Percentiles rank a stretch among this genome's conserved stretches.
These are phyloP conservation scores for Penicillium sp. DNA, from an alignment of 2,329 filamentous ascomycete genomes.

Conservation along the genomic window DNA sequence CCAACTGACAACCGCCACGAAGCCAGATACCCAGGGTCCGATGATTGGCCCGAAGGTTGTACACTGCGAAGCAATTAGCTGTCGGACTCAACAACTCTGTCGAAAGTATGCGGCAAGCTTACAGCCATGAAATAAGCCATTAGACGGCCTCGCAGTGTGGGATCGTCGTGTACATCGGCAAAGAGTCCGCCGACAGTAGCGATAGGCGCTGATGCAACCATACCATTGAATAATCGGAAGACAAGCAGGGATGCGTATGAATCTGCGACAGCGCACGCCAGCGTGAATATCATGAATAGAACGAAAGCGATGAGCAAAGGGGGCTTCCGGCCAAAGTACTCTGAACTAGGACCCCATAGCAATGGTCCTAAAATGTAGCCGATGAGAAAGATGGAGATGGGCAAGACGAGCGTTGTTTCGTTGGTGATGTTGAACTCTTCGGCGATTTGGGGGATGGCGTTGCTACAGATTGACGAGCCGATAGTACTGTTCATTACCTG, in stretches of 20 bases:
- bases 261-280: slow-evolving; percentile 39
- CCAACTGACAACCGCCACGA: slow-evolving; percentile 38
- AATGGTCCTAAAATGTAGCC: slow-evolving; percentile 39
- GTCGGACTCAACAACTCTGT: neutral
- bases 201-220: slow-evolving; percentile 39
- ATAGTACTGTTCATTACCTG: slow-evolving; percentile 38
- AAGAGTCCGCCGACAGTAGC: slow-evolving; percentile 41
- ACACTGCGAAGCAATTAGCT: slow-evolving; percentile 16
- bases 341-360: slow-evolving; percentile 39
- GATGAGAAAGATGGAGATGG: slow-evolving; percentile 36
- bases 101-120: slow-evolving; percentile 8
- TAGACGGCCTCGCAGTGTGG: slow-evolving; percentile 34
- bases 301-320: slow-evolving; percentile 46
- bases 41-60: slow-evolving; percentile 38
- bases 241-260: slow-evolving; percentile 36
- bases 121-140: slow-evolving; percentile 40
- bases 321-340: slow-evolving; percentile 36
- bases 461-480: slow-evolving; percentile 34
- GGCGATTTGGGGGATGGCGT: slow-evolving; percentile 32
- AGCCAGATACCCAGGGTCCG: slow-evolving; percentile 42
- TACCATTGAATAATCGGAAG: slow-evolving; percentile 41
- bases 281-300: slow-evolving; percentile 36
- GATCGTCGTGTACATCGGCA: slow-evolving; percentile 42
- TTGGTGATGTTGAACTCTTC: slow-evolving; percentile 29
- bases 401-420: slow-evolving; percentile 29